Base-by-base conservation (phyloP, 495 filamentous ascomycete genomes). In the Penicillium pulvis region DNA sequence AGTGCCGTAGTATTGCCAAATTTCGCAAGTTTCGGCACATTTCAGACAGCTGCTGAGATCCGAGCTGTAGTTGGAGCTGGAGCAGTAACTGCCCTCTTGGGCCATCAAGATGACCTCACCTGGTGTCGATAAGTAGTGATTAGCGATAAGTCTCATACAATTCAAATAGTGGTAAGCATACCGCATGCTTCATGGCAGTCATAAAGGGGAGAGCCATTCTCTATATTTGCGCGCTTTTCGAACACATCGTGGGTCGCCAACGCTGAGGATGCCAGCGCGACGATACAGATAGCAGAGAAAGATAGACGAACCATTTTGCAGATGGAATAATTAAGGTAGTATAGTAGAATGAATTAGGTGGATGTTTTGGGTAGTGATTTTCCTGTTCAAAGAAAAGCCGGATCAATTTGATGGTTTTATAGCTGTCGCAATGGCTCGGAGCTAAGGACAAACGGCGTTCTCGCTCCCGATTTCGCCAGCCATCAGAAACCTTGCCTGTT, bases 101-200 rank as follows among this genome's bases (percentile, higher is more conserved):
- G 71, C 65, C 42, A 72, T 58, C 10, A 68, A 56, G 35, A 82
- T 81, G 2, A 76, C 74, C 31, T 72, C 71, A 23, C 79, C 79
- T 81, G 30, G 3, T 55, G 33, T 55, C 50, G 48, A 57, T 20
- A 51, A 42, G 26, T 28, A 36, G 7, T 30, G 4, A 5, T 47
- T 42, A 55, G 10, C 53, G 44, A 48, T 39, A 19, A n/a, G 23
- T 33, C 9, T 35, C 8, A 65, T 23, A 39, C 16, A 51, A 10
- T 1, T 33, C 7, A 20, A 9, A 19, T 54, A 47, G 2, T 7
- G 41, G 19, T 31, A 11, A 7, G 56, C 20, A 54, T 58, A 81
- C 80, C 80, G 56, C 80, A 83, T 57, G 75, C 73, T 39, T 72
- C 71, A 55, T 83, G 80, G 51, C 80, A 83, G 10, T 75, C 70